Conservation (phyloP, 1,139 yeast genomes). For the Hansenula lynferdii region DNA sequence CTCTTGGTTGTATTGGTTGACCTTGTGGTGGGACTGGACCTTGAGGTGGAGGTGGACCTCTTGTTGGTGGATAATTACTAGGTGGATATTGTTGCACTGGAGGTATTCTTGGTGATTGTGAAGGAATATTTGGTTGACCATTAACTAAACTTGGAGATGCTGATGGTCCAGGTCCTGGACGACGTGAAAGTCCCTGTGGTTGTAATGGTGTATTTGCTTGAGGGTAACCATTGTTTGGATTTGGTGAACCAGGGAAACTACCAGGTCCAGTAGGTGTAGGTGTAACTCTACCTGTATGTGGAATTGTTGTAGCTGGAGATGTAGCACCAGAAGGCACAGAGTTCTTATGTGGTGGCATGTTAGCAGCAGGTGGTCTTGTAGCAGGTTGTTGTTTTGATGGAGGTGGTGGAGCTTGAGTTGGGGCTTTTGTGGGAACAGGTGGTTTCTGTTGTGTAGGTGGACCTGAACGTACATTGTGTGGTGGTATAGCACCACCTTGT, state of each 20-base stretch:
- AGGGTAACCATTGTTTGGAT: not conserved
- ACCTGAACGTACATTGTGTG: not conserved
- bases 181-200: not conserved
- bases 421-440: slow-evolving; percentile 1
- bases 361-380: not conserved
- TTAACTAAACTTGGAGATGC: not conserved
- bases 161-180: not conserved
- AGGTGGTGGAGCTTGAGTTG: slow-evolving; percentile 1
- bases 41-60: not conserved
- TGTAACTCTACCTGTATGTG: not conserved
- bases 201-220: not conserved
- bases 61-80: too few relatives aligned
- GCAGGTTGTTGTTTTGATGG: not conserved
- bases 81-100: not conserved
- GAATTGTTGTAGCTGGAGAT: not conserved
- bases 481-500: slow-evolving; percentile 1
- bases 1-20: not conserved
- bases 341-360: too few relatives aligned
- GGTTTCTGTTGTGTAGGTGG: not conserved
- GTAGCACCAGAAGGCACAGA: not conserved
- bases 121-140: not conserved
- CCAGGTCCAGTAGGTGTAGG: too few relatives aligned
- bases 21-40: not conserved
- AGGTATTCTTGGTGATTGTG: not conserved
- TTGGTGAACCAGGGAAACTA: not conserved